Evolutionary conservation across 148 eudicot species (phyloP).

Genomic region (Rhododendron simsii): DNA sequence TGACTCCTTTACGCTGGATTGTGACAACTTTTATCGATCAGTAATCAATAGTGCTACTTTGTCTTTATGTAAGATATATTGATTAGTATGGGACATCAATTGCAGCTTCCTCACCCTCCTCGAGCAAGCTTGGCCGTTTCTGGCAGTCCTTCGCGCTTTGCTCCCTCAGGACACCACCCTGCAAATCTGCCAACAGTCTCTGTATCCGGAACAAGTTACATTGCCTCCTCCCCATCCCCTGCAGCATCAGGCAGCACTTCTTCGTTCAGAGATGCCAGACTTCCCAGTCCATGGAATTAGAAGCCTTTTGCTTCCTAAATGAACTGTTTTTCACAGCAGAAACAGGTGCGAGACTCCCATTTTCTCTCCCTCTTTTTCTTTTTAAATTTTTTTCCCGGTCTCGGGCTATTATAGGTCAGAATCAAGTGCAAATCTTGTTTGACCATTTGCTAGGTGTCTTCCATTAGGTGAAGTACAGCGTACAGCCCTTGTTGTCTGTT

Average conservation of each 20-base stretch:
- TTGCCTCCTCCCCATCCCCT: conserved; percentile 89
- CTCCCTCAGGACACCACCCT: conserved; percentile 57
- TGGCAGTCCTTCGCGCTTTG: conserved; percentile 85
- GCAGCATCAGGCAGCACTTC: conserved; percentile 98
- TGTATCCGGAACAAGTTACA: conserved; percentile 70
- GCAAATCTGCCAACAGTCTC: conserved; percentile 59
- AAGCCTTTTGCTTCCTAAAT: background rate
- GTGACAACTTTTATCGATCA: background rate
- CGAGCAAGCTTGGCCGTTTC: conserved; percentile 49
- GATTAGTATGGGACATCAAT: background rate
- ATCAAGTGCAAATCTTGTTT: background rate
- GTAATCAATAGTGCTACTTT: background rate
- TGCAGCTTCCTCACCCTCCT: conserved; percentile 61
- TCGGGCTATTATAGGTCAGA: background rate
- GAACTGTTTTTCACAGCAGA: background rate
- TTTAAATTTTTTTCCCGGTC: background rate
- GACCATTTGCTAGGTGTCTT: background rate
- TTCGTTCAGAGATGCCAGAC: conserved; percentile 65
- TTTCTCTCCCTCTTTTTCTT: background rate
- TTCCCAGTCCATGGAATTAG: conserved; percentile 78
- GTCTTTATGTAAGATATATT: background rate
- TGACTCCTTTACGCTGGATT: background rate
- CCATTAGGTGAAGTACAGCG: background rate
- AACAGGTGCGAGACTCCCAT: background rate
- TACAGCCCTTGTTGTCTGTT: background rate